phyloP scores from a whole-genome alignment of 306 rosid species.

The Acacia melanoxylon region DNA sequence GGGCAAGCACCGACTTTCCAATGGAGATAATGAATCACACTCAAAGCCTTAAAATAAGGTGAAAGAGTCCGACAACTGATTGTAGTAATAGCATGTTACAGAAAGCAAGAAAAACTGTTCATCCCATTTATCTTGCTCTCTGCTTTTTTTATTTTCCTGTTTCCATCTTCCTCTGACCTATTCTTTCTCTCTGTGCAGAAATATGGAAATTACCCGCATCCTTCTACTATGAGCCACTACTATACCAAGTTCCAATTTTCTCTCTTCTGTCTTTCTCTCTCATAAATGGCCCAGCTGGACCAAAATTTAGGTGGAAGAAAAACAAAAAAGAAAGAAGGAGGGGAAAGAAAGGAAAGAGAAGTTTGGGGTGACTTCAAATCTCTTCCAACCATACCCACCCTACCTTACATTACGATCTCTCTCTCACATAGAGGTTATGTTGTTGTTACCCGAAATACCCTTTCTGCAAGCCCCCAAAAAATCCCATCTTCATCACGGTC shows the following conservation, averaged over 20 bases:
- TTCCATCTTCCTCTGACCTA: conserved; percentile 32
- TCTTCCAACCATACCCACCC: conserved; percentile 98
- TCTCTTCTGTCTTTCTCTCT: conserved; percentile 26
- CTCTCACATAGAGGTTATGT: conserved; percentile 46
- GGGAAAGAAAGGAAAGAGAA: conserved; percentile 45
- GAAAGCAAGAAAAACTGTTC: conserved; percentile 8
- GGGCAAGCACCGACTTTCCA: conserved; percentile 39
- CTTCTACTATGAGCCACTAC: conserved; percentile 9
- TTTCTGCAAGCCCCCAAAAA: conserved; percentile 96
- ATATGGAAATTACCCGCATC: conserved; percentile 73
- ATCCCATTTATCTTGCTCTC: conserved; percentile 21
- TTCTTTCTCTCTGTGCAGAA: conserved; percentile 44
- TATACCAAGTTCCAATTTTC: conserved; percentile 16
- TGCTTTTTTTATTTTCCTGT: conserved; percentile 17
- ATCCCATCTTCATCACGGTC: conserved; percentile 97
- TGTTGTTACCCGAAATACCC: conserved; percentile 81
- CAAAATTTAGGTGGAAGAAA: conserved; percentile 73
- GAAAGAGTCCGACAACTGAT: conserved; percentile 28
- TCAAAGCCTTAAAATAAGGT: conserved; percentile 59
- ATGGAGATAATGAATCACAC: neutral
- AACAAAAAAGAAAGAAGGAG: conserved; percentile 40
- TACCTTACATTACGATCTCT: conserved; percentile 42
- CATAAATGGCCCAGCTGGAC: conserved; percentile 99
- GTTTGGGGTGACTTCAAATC: conserved; percentile 71
- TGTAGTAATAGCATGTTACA: conserved; percentile 20